Base-by-base conservation (phyloP, 345 rosid genomes). In the Durio zibethinus region DNA sequence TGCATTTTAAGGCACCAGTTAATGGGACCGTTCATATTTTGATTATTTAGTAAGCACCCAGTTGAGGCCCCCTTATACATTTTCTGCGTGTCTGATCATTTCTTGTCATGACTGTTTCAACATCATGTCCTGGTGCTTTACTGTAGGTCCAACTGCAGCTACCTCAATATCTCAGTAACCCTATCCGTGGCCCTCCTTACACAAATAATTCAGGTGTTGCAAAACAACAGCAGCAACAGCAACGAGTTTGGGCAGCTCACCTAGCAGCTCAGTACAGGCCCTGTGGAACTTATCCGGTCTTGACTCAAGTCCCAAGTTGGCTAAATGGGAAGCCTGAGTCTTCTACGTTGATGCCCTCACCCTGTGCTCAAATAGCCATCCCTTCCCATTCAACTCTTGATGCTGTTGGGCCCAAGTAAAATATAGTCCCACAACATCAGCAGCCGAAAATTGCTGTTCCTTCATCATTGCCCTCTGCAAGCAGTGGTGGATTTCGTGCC, bases 171-270 rank as follows among this genome's bases (percentile, higher is more conserved):
- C 74, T 78, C 45, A 61, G 83, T 8, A 85, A 80, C 76, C 65
- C 87, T 45, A 82, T 76, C 59, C 80, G 81, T 68, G 83, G 76
- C 4, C 77, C 86, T 14, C 60, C 62, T 21, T 82, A 59, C 29
- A 31, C 75, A 7, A 81, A 82, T 77, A 35, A 84, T 8, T 25
- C 76, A 16, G 50, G 79, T 56, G 52, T 59, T n/a, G 61, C 86
- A 18, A 84, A 88, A 80, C 91, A 85, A 69, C 83, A 85, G 20
- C 83, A 85, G 15, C 86, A 83, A 0, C 88, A 83, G 20, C 89
- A 86, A 18, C 80, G 78, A 74, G 70, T 86, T 23, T 88, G 92
- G 97, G 82, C 93, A 18, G 76, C 83, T 36, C 87, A 83, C 47
- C 71, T 77, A 38, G 82, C 85, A 14, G 81, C 88, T 78, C 93